Evolutionary conservation across 768 basidiomycete species (phyloP).

Genomic region (Leccinum aurantiacum): DNA sequence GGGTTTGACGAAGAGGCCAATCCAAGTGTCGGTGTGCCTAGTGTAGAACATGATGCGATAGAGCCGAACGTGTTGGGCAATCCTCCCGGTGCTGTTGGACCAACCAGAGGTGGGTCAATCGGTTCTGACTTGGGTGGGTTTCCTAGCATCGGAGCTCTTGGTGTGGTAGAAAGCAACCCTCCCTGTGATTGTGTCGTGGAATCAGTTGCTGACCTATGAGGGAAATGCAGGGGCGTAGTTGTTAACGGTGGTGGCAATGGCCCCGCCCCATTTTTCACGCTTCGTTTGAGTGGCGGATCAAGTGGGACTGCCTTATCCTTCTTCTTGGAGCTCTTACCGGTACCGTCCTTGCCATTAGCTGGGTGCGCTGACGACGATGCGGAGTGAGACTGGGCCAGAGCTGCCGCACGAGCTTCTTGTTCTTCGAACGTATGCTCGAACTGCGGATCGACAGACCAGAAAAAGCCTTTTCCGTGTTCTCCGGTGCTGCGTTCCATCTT

Average conservation of each 20-base stretch:
- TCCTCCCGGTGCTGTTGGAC: slow-evolving; percentile 2
- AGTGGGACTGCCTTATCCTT: slow-evolving; percentile 55
- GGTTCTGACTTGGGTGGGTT: slow-evolving; percentile 7
- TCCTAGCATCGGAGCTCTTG: not conserved
- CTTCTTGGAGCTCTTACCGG: slow-evolving; percentile 42
- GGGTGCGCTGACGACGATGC: slow-evolving; percentile 19
- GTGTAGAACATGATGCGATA: slow-evolving; percentile 1
- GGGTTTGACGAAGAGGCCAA: slow-evolving; percentile 12
- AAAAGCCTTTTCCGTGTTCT: slow-evolving; percentile 88
- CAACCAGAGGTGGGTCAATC: slow-evolving; percentile 2
- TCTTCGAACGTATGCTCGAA: slow-evolving; percentile 68
- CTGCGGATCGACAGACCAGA: slow-evolving; percentile 87
- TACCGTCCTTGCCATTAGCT: slow-evolving; percentile 38
- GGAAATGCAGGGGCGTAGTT: slow-evolving; percentile 57
- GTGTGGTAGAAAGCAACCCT: slow-evolving; percentile 7
- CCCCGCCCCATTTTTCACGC: slow-evolving; percentile 59
- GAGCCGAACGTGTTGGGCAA: slow-evolving; percentile 1
- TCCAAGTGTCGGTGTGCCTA: slow-evolving; percentile 12
- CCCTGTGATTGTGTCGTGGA: slow-evolving; percentile 4
- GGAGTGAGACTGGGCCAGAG: slow-evolving; percentile 30
- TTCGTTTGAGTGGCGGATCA: slow-evolving; percentile 69
- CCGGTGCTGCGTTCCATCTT: slow-evolving; percentile 85
- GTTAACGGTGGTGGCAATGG: slow-evolving; percentile 70
- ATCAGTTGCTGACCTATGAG: slow-evolving; percentile 30
- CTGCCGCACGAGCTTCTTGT: slow-evolving; percentile 55